A percentile compares a stretch with the other conserved stretches of the same genome.
Evolutionary conservation across 805 yeast species (phyloP).

Genomic region (Candida sphagnicola): DNA sequence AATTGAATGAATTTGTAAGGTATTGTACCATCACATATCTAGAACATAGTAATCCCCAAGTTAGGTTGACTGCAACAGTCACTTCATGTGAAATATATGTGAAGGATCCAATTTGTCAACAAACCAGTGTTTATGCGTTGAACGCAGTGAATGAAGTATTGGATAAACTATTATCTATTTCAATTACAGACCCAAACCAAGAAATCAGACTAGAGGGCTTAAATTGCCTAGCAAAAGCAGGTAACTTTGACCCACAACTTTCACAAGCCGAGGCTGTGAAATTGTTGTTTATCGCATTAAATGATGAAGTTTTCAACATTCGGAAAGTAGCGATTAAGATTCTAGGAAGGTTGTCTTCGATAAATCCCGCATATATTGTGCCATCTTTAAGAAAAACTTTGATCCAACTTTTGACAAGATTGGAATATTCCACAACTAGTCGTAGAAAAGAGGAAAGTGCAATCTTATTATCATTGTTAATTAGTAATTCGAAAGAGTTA

Average conservation of each 20-base stretch:
- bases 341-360: slow-evolving; percentile 77
- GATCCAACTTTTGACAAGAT: slow-evolving; percentile 77
- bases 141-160: slow-evolving; percentile 82
- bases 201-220: slow-evolving; percentile 83
- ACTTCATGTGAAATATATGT: slow-evolving; percentile 76
- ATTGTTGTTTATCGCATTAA: slow-evolving; percentile 78
- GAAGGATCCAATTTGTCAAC: slow-evolving; percentile 79
- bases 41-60: slow-evolving; percentile 73
- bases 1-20: slow-evolving; percentile 83
- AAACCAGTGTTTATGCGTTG: slow-evolving; percentile 75
- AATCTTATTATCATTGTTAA: slow-evolving; percentile 63
- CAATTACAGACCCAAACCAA: slow-evolving; percentile 83
- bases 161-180: slow-evolving; percentile 72
- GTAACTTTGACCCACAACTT: slow-evolving; percentile 81
- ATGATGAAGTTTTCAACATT: slow-evolving; percentile 85
- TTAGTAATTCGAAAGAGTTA: slow-evolving; percentile 74
- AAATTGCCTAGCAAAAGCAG: slow-evolving; percentile 55
- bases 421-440: slow-evolving; percentile 76
- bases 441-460: slow-evolving; percentile 85
- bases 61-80: slow-evolving; percentile 78
- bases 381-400: slow-evolving; percentile 87
- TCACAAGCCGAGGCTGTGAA: slow-evolving; percentile 92
- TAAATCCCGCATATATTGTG: slow-evolving; percentile 93
- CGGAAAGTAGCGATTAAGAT: slow-evolving; percentile 73
- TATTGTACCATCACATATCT: slow-evolving; percentile 80